phyloP scores from a whole-genome alignment of 441 rosid species.

The Cnidoscolus chayamansa region DNA sequence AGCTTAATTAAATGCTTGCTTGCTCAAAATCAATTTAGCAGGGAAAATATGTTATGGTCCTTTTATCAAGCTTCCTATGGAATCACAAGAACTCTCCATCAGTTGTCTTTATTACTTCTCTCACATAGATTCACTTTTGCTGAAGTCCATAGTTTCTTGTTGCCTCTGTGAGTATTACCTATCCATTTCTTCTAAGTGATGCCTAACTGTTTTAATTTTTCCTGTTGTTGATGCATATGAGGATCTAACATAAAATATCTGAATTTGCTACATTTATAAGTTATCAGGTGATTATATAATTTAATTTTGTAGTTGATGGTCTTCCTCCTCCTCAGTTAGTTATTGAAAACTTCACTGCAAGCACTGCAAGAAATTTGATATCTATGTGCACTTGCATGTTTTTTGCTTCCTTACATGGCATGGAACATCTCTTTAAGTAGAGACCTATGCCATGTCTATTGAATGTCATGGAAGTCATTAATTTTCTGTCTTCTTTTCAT shows the following conservation, averaged over 20 bases:
- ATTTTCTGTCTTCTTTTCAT: conserved; percentile 8
- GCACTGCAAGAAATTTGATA: neutral
- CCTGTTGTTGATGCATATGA: too few species aligned
- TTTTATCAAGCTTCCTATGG: conserved; percentile 48
- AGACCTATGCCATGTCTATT: neutral
- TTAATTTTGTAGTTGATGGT: neutral
- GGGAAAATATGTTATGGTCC: conserved; percentile 31
- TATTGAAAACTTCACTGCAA: neutral
- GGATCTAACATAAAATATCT: neutral
- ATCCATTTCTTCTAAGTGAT: too few species aligned
- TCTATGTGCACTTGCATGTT: neutral
- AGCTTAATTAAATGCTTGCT: conserved; percentile 20
- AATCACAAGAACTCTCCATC: conserved; percentile 66
- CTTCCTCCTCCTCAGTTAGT: neutral
- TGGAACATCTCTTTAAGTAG: neutral
- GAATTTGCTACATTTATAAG: neutral
- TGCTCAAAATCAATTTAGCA: conserved; percentile 27
- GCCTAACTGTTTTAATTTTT: too few species aligned
- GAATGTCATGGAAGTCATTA: neutral
- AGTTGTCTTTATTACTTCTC: conserved; percentile 73
- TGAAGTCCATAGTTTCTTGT: conserved; percentile 63
- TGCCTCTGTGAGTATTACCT: conserved; percentile 57
- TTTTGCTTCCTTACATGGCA: neutral
- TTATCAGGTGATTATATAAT: neutral
- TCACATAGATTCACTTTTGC: conserved; percentile 41